Evolutionary conservation across 495 filamentous ascomycete genomes (phyloP).

Genomic region (Penicillium daleae): DNA sequence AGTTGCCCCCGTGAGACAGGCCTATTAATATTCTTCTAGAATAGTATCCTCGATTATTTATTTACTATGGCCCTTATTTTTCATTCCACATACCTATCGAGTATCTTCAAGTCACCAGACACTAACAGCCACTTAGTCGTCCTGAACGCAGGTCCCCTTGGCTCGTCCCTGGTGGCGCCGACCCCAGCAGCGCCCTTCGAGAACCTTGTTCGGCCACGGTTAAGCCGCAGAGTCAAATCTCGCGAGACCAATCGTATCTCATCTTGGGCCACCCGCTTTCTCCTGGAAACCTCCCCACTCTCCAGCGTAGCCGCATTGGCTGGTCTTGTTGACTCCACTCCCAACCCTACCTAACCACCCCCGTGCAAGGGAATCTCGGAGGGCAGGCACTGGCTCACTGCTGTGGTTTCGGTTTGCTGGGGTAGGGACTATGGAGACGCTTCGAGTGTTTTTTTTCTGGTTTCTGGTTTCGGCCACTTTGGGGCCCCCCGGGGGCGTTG

Average conservation of each 20-base stretch:
- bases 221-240: constrained; percentile 17
- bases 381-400: too few species aligned
- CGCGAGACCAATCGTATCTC: neutral
- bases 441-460: constrained; percentile 7
- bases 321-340: constrained; percentile 11
- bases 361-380: constrained; percentile 14
- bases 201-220: constrained; percentile 12
- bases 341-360: neutral
- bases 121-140: neutral
- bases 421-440: constrained; percentile 5
- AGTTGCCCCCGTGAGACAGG: constrained; percentile 1
- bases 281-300: constrained; percentile 2
- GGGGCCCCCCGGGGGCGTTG: constrained; percentile 6
- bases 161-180: neutral
- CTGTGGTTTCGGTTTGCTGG: neutral
- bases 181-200: constrained; percentile 9
- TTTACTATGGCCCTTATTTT: neutral
- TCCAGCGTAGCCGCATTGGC: constrained; percentile 15
- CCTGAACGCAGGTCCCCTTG: constrained; percentile 7
- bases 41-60: neutral
- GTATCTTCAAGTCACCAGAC: neutral
- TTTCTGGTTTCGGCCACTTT: constrained; percentile 21
- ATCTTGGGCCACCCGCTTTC: neutral
- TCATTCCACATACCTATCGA: constrained; percentile 3
- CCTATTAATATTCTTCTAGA: neutral